phyloP scores from a whole-genome alignment of 2,329 filamentous ascomycete genomes.

The Cercospora beticola region DNA sequence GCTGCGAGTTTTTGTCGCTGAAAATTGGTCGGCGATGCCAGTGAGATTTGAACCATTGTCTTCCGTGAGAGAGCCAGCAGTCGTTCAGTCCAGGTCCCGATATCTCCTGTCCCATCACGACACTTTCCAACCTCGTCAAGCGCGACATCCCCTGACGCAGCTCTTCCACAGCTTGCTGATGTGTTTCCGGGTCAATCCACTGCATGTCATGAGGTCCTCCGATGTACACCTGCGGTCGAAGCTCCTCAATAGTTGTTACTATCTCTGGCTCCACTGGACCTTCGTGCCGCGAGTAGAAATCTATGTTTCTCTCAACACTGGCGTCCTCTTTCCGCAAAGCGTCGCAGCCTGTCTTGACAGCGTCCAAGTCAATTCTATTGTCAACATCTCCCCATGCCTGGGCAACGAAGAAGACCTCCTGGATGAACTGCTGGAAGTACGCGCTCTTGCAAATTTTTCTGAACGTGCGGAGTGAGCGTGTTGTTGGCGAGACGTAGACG shows the following conservation, averaged over 20 bases:
- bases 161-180: neutral
- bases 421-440: neutral
- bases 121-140: neutral
- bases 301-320: too few relatives aligned
- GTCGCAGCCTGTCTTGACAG: neutral
- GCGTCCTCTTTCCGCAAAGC: neutral
- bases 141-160: neutral
- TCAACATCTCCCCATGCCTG: neutral
- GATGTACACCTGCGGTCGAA: neutral
- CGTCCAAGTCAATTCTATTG: neutral
- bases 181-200: neutral
- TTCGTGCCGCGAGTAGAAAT: too few relatives aligned
- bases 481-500: neutral
- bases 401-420: neutral
- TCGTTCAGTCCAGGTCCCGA: neutral
- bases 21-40: too few relatives aligned
- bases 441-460: neutral
- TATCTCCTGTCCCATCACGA: neutral
- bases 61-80: neutral
- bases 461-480: neutral
- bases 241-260: neutral
- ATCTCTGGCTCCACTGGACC: too few relatives aligned
- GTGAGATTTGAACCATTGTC: too few relatives aligned
- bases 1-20: too few relatives aligned
- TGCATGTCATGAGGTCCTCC: neutral